Base-by-base conservation (phyloP, 1,284 basidiomycete species). In the Trametes versicolor region DNA sequence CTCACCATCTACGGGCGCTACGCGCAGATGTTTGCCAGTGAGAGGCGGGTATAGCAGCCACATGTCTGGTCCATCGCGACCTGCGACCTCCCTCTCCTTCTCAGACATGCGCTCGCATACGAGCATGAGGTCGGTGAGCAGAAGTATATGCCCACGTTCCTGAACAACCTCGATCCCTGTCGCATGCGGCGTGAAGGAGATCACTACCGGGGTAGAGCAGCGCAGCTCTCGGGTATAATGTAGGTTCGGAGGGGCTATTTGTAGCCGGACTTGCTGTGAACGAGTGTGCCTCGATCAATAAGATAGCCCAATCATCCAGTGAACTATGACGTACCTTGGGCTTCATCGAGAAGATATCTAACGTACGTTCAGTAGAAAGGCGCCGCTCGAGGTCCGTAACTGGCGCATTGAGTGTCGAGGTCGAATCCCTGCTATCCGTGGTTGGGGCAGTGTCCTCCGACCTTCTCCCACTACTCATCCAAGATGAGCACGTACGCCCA, bases 281-380 rank as follows among this genome's bases (percentile, higher is more conserved):
- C 53, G 34, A 34, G 23, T 25, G 27, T 6, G 34, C 17, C 39
- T 47, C 23, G 21, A 36, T 65, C 58, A 60, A 37, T 12, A 48
- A 2, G 3, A 27, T 13, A 32, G 13, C 25, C 2, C 8, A 25
- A 9, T 27, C 9, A 12, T 27, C 3, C 21, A 39, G 21, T 12
- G 13, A 19, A 2, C 10, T 13, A 17, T 43, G 4, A 79, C 82
- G 64, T 71, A 94, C 96, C 87, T 97, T 97, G 4, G 94, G 92
- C 72, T 89, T 87, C 96, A 99, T 97, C 1, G 95, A 94, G 77
- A 99, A 99, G 52, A 99, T 91, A 77, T 99, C 97, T 37, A 98
- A 80, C 5, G 94, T 95, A 34, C 87, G 83, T 51, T 92, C 87
- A 0, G 95, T 91, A 59, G 91, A 87, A 49, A 99, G 84, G 34